phyloP scores from a whole-genome alignment of 371 early-diverging fungal genomes.

The Vairimorpha apis region DNA sequence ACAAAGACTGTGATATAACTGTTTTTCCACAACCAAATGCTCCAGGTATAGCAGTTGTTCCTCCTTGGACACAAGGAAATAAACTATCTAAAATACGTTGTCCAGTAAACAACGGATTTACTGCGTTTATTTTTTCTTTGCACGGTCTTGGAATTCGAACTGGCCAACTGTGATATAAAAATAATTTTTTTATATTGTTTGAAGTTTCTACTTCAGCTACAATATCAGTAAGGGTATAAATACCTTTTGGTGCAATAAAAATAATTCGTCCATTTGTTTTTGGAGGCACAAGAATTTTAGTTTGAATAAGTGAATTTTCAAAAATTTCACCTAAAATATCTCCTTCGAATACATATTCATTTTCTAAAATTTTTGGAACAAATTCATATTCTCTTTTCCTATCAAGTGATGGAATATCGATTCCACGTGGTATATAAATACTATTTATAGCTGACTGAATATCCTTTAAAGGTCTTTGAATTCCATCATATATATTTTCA shows the following conservation, averaged over 20 bases:
- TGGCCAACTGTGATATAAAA: slow-evolving; percentile 96
- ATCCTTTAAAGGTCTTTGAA: slow-evolving; percentile 93
- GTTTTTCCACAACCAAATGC: slow-evolving; percentile 99
- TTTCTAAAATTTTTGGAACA: slow-evolving; percentile 73
- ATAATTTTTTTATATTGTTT: slow-evolving; percentile 74
- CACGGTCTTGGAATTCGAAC: slow-evolving; percentile 95
- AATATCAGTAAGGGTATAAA: slow-evolving; percentile 80
- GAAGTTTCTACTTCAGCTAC: slow-evolving; percentile 87
- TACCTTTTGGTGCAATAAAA: slow-evolving; percentile 84
- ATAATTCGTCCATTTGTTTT: slow-evolving; percentile 83
- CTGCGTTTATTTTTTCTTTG: slow-evolving; percentile 85
- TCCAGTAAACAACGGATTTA: slow-evolving; percentile 91
- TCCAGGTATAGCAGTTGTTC: slow-evolving; percentile 99
- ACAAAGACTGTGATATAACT: slow-evolving; percentile 97
- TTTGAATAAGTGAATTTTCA: slow-evolving; percentile 85
- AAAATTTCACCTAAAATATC: slow-evolving; percentile 88
- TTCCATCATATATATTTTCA: slow-evolving; percentile 98
- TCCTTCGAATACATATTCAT: slow-evolving; percentile 90
- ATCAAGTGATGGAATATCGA: slow-evolving; percentile 87
- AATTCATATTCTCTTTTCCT: slow-evolving; percentile 84
- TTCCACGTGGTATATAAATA: slow-evolving; percentile 98
- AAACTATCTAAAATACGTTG: slow-evolving; percentile 96
- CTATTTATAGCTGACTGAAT: slow-evolving; percentile 82
- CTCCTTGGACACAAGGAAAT: slow-evolving; percentile 99
- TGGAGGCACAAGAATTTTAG: slow-evolving; percentile 85